Conservation (phyloP, 352 stramenopile genomes). For the Pythium coloratum region DNA sequence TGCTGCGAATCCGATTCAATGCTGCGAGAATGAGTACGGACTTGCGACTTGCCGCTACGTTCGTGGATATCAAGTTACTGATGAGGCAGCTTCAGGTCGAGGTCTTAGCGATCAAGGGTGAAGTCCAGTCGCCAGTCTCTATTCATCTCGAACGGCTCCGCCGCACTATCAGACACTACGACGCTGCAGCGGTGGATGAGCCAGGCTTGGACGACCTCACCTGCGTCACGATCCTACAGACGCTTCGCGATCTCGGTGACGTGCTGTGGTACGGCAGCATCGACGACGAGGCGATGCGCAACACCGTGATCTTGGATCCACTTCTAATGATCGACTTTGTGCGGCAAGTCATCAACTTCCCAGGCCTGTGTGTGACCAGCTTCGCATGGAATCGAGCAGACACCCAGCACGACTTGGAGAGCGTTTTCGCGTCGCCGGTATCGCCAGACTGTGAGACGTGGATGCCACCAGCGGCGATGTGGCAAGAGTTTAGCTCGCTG, state of each 20-base stretch:
- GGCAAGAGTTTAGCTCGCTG: background rate
- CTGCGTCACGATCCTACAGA: constrained; percentile 4
- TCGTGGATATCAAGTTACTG: background rate
- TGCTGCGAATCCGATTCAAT: background rate
- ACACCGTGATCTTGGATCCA: constrained; percentile 7
- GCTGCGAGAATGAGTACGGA: background rate
- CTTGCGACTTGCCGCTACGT: background rate
- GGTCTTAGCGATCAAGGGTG: too few species aligned
- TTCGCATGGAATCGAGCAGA: background rate
- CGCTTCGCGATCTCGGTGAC: constrained; percentile 15
- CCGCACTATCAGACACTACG: too few species aligned
- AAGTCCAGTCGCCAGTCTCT: too few species aligned
- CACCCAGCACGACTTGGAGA: background rate
- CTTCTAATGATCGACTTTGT: constrained; percentile 16
- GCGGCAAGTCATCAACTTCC: constrained; percentile 5
- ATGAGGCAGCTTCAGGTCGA: background rate
- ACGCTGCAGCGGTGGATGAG: background rate
- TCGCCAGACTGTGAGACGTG: background rate
- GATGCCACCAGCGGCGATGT: background rate
- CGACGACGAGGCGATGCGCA: background rate
- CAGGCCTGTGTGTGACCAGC: background rate
- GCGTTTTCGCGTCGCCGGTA: background rate
- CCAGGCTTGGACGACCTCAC: background rate
- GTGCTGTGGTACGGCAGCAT: constrained; percentile 9
- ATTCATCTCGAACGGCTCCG: too few species aligned